These are phyloP conservation scores for Petrea volubilis DNA, from an alignment of 257 asterid genomes.

Conservation along the genomic window DNA sequence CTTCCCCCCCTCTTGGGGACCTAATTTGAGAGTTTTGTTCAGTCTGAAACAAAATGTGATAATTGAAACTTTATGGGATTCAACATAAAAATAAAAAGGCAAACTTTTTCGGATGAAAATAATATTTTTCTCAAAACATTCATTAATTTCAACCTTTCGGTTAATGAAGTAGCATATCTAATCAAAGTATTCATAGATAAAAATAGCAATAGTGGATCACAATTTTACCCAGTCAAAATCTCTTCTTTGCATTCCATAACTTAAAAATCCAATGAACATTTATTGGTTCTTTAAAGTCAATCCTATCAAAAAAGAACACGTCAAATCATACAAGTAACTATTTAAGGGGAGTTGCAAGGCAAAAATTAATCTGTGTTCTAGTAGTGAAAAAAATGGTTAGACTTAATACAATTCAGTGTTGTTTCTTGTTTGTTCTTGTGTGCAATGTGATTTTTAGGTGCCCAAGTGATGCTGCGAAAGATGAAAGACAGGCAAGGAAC, in stretches of 20 bases:
- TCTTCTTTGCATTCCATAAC: not conserved
- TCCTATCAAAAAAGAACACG: not conserved
- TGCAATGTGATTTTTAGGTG: slow-evolving; percentile 21
- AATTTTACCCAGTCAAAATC: not conserved
- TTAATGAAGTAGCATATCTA: too few relatives aligned
- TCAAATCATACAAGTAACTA: not conserved
- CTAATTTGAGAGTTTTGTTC: too few relatives aligned
- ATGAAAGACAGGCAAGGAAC: slow-evolving; percentile 27
- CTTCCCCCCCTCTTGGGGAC: too few relatives aligned
- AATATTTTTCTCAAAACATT: too few relatives aligned
- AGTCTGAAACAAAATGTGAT: too few relatives aligned
- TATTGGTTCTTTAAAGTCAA: not conserved
- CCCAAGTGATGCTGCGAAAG: slow-evolving; percentile 18
- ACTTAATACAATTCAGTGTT: not conserved
- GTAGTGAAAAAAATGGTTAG: slow-evolving; percentile 4
- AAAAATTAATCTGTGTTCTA: slow-evolving; percentile 14
- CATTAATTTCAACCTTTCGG: too few relatives aligned
- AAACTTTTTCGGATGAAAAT: too few relatives aligned
- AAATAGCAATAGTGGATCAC: not conserved
- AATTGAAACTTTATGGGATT: too few relatives aligned
- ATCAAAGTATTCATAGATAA: not conserved
- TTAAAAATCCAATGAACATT: not conserved
- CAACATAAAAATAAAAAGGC: too few relatives aligned
- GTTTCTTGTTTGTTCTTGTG: slow-evolving; percentile 13
- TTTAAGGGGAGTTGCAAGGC: slow-evolving; percentile 6